Conservation (phyloP, 129 eudicot species). For the Flaveria ramosissima region DNA sequence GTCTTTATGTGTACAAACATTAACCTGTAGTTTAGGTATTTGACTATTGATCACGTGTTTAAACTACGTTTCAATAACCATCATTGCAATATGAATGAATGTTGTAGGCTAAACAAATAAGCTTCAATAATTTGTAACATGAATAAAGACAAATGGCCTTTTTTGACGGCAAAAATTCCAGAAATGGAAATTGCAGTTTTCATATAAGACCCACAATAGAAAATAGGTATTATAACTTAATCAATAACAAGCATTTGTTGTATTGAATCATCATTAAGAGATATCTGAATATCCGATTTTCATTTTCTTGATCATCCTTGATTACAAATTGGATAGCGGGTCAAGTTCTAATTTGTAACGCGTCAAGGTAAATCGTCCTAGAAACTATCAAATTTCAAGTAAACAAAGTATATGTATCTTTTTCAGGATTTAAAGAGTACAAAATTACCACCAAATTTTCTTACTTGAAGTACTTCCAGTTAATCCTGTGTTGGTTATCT, state of each 20-base stretch:
- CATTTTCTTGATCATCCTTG: background rate
- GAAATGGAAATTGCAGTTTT: background rate
- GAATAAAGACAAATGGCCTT: background rate
- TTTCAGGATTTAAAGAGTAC: background rate
- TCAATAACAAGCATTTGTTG: background rate
- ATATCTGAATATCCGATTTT: background rate
- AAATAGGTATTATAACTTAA: background rate
- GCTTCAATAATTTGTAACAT: background rate
- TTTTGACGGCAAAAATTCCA: background rate
- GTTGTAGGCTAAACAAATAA: background rate
- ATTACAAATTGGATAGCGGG: background rate
- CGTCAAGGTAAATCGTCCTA: background rate
- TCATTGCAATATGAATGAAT: background rate
- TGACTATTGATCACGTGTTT: background rate
- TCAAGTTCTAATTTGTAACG: background rate
- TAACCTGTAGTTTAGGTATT: background rate
- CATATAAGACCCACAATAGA: background rate
- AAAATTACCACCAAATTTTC: background rate
- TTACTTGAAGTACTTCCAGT: background rate
- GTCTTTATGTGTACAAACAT: slow-evolving; percentile 3
- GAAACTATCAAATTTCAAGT: background rate
- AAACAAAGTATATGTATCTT: background rate
- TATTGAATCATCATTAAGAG: background rate
- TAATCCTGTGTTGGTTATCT: background rate
- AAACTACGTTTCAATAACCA: background rate